Evolutionary conservation across 2,329 filamentous ascomycete species (phyloP), one percentile per base, ranked within the genome.

Genomic region (Phoma sp.): DNA sequence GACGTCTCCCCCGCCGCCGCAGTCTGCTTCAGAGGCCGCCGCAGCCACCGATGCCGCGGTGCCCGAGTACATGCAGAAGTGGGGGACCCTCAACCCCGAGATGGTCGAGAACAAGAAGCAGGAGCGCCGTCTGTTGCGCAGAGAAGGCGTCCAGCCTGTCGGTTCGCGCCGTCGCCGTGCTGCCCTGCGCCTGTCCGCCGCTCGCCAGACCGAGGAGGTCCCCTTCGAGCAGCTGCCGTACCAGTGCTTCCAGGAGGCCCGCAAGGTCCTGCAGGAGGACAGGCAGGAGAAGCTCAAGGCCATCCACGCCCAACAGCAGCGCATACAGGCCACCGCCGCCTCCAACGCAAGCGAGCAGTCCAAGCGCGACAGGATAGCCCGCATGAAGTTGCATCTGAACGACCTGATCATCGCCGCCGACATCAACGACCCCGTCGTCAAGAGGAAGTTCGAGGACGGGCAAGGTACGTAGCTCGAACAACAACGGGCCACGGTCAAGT

Each of bases 191-290:
- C 64, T 71, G 13, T 65, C 68, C 17, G 69, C 76, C 15, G 59
- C 71, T 12, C 86, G 83, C 69, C 85, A 80, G 67, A 84, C 80
- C 33, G 78, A 83, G 59, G 84, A 88, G 68, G 80, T 96, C 44
- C 92, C 93, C 24, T 97, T 99, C 73, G 92, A 96, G 80, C 90
- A 94, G 73, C 81, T 99, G 64, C 95, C 95, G 17, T 99, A 96
- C 79, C 94, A 98, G 82, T 95, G 91, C 77, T 99, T 98, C 80
- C 95, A 99, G 78, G 93, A 97, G 79, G 95, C 95, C 36, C 86
- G 93, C 60, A 91, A 92, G 74, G 78, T 98, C 43, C 81, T 99
- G 51, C 83, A 87, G 48, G 85, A 85, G 50, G 95, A 99, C 74
- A 86, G 94, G 36, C 81, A 87, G 62, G 85, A 94, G 77, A 98